Base-by-base conservation (phyloP, 2,329 filamentous ascomycete genomes). In the Neonectria hederae region DNA sequence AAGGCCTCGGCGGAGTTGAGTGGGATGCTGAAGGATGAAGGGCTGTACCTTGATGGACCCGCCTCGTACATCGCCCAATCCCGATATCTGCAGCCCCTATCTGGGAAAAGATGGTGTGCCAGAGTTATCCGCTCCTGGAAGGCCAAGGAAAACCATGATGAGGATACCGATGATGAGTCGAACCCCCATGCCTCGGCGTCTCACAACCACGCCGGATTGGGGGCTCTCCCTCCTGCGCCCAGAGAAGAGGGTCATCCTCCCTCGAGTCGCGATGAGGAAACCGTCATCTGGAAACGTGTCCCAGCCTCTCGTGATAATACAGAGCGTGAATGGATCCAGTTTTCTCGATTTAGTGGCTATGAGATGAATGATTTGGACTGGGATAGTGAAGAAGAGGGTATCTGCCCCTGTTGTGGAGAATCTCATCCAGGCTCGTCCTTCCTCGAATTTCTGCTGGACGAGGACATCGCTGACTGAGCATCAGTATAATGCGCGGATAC, bases 11-110 rank as follows among this genome's bases (percentile, higher is more conserved):
- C 77, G 3, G 84, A 87, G 67, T 74, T 87, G 42, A 79, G 79
- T n/a, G 83, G 84, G 4, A 80, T 87, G 73, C 73, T 87, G 59
- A 85, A 81, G 65, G 83, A 87, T 48, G 84, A 86, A 62, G 85
- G 85, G 2, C 77, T 87, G 10, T 80, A 84, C 38, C 76, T 87
- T 19, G 82, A 83, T 46, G 81, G 82, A 5, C 77, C 78, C 1
- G 78, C 84, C 2, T 72, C 80, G 1, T 84, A 81, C 62, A 70
- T 86, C 3, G 80, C 80, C 32, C 75, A 78, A 17, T 76, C 76
- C 58, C 80, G 77, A 51, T 65, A 76, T 21, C 69, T 87, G 24
- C 79, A 80, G 43, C 66, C 73, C 17, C 76, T 86, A 2, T 72
- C 75, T 4, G 82, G 81, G 5, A 76, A 76, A 26, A 68, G 70